Evolutionary conservation across 1,284 basidiomycete genomes (phyloP), one percentile per base, ranked within the genome.

Genomic region (Cryptococcus amylolentus): DNA sequence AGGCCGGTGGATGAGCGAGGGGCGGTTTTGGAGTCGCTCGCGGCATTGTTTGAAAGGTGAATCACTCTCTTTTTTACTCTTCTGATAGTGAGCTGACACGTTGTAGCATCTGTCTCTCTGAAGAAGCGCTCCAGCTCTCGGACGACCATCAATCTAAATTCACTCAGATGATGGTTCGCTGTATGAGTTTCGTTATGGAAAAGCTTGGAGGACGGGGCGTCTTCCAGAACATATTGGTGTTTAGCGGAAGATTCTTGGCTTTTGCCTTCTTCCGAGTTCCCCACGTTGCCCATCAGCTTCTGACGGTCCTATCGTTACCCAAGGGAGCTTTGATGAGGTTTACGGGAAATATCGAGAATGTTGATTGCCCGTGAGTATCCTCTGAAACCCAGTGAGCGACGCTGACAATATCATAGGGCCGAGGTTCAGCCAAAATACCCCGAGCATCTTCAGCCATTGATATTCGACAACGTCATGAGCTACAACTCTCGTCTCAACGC

Each of bases 121-220:
- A 70, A 14, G 55, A 55, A 0, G 71, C 77, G 12, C 69, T 81
- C 16, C 55, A 69, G 26, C 55, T 57, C 4, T 75, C 75, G 26
- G 58, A 58, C 1, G 60, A 38, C 0, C 68, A 75, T 52, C 63
- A 68, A 40, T 60, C 56, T 3, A 69, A 70, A 5, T 80, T 79
- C 66, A 71, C 72, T 20, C 58, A 68, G 28, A 63, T 78, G 48
- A 73, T 81, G 66, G 69, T 80, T 26, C 64, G 64, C 47, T 69
- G 80, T 27, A 72, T 81, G 67, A 71, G 62, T 14, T 81, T 80
- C 60, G 80, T 80, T 3, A 77, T 81, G 67, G 76, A 77, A 41
- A 81, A 81, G 67, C 72, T 81, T 0, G 80, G 80, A 8, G 79
- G 79, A 20, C 80, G 81, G 63, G 80, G 80, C 52, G 80, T 81